These are phyloP conservation scores for Sporothrix globosa DNA, from an alignment of 2,329 filamentous ascomycete species.

Conservation along the genomic window DNA sequence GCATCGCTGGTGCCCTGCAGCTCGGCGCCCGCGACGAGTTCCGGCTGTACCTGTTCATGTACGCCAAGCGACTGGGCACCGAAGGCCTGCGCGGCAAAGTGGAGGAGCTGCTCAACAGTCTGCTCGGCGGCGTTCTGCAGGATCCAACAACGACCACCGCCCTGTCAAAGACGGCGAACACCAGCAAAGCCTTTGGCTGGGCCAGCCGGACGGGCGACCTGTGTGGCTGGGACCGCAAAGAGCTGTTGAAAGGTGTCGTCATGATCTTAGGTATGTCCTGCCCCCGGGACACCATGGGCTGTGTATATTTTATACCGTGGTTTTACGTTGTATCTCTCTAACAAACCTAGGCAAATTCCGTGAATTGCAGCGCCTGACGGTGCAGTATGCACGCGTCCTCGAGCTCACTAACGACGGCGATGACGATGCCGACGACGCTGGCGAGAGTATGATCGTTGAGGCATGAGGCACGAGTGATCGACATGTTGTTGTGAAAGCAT, in stretches of 20 bases:
- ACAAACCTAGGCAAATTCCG: constrained; percentile 78
- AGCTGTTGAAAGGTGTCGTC: constrained; percentile 86
- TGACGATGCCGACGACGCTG: constrained; percentile 47
- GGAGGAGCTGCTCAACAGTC: constrained; percentile 82
- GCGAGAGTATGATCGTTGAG: constrained; percentile 36
- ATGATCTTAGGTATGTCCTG: constrained; percentile 78
- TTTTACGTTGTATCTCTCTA: constrained; percentile 37
- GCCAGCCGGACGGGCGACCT: constrained; percentile 69
- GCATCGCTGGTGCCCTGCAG: constrained; percentile 84
- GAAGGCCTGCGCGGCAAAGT: constrained; percentile 87
- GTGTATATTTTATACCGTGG: no score
- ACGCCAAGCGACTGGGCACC: constrained; percentile 90
- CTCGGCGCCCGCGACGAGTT: constrained; percentile 90
- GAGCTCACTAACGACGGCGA: constrained; percentile 61
- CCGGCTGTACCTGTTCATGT: constrained; percentile 94
- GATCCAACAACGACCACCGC: constrained; percentile 47
- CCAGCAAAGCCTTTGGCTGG: constrained; percentile 59
- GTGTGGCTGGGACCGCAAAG: constrained; percentile 88
- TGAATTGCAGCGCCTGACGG: constrained; percentile 90
- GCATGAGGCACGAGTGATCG: constrained; percentile 1
- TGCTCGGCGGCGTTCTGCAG: constrained; percentile 72
- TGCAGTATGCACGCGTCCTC: constrained; percentile 87
- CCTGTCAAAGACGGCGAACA: not conserved
- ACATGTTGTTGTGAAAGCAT: not conserved
- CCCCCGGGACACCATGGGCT: no score